Evolutionary conservation across 257 asterid species (phyloP), one percentile per base, ranked within the genome.

Genomic region (Solanum chmielewskii): DNA sequence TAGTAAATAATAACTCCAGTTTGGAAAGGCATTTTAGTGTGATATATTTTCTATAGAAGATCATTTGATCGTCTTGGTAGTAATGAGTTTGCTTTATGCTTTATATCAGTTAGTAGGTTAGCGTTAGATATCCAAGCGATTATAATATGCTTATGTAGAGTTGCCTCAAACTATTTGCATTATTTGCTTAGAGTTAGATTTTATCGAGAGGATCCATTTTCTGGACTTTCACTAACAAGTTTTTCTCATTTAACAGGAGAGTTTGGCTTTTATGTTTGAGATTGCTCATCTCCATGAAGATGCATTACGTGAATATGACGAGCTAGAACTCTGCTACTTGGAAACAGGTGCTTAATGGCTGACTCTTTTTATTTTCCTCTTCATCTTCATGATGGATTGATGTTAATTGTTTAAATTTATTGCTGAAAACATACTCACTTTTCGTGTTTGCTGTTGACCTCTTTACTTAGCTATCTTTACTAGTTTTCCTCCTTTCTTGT

Each of bases 261-360:
- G 99, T 91, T 90, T 97, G 93, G 99, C 99, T 78, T 97, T 93
- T 91, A 97, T 97, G 99, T 97, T 97, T 86, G 99, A 97, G 93
- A 92, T 96, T 91, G 97, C 98, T 89, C 96, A 93, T 94, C 98
- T 96, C 87, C 96, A 96, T 89, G 99, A 97, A 92, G 99, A 97
- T 92, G 98, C 99, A 85, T 92, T 96, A 84, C 99, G 99, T 92
- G 99, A 97, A 92, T 97, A 96, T 86, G 99, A 97, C 52, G 99
- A 97, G 91, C 96, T 97, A 89, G 99, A 97, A 91, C 99, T 97
- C 91, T 96, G 99, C 91, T 97, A 97, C 92, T 91, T 93, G 92
- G 99, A 97, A 92, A 95, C 99, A 95, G 99, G 99, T 97, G 89
- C 88, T 70, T 66, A 68, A 86, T 66, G 85, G 81, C 90, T 83